A percentile compares a stretch with the other conserved stretches of the same genome.
Evolutionary conservation across 2,329 filamentous ascomycete genomes (phyloP).

Genomic region (Phaeosphaeriaceae sp.): DNA sequence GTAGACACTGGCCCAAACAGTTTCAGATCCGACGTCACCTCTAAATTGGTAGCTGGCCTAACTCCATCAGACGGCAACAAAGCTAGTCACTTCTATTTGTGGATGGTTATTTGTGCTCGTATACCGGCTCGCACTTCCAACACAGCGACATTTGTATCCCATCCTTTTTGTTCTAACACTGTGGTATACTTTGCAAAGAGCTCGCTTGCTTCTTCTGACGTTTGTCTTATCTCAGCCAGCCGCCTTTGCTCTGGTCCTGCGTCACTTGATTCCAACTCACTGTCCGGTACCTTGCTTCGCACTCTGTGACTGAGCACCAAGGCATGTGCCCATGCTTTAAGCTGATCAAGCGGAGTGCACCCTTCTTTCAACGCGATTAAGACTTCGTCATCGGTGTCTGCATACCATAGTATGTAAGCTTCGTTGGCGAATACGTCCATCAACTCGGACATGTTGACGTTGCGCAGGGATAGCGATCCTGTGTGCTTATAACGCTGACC

Average conservation of each 20-base stretch:
- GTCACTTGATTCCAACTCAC: slow-evolving; percentile 22
- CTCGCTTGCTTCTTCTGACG: slow-evolving; percentile 46
- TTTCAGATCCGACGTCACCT: not conserved
- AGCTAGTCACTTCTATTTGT: no score
- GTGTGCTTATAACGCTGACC: slow-evolving; percentile 30
- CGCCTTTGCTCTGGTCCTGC: slow-evolving; percentile 41
- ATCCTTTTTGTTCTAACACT: slow-evolving; percentile 60
- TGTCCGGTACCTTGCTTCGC: slow-evolving; percentile 6
- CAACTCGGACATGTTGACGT: slow-evolving; percentile 55
- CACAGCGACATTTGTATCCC: slow-evolving; percentile 69
- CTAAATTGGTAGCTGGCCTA: no score
- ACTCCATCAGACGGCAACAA: no score
- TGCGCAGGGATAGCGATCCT: slow-evolving; percentile 31
- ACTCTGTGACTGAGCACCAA: slow-evolving; percentile 53
- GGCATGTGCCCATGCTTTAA: slow-evolving; percentile 69
- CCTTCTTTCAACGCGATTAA: slow-evolving; percentile 70
- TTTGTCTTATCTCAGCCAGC: slow-evolving; percentile 51
- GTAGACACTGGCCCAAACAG: not conserved
- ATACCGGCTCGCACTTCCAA: slow-evolving; percentile 69
- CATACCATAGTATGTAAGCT: slow-evolving; percentile 67
- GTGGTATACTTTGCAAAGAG: slow-evolving; percentile 56
- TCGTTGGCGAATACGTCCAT: slow-evolving; percentile 58
- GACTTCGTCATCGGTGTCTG: slow-evolving; percentile 44
- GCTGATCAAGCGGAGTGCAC: slow-evolving; percentile 57
- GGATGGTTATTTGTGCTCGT: slow-evolving; percentile 26